phyloP scores from a whole-genome alignment of 306 rosid genomes.

The Rosa lucieae region DNA sequence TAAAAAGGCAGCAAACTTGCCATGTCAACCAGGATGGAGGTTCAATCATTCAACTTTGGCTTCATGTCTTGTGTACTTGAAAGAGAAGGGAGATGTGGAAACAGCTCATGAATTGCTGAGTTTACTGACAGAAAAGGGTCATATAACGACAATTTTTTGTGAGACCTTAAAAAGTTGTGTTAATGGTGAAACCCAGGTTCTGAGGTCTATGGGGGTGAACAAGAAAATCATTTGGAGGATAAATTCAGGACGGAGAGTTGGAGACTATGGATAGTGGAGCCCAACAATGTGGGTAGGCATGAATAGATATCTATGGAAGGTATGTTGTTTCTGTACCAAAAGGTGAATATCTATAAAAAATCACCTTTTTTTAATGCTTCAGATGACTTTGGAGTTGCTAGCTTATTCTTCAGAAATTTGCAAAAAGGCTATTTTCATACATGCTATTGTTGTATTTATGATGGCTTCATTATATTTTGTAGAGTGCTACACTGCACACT shows the following conservation, averaged over 20 bases:
- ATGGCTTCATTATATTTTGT: neutral
- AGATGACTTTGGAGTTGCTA: neutral
- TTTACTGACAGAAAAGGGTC: conserved; percentile 29
- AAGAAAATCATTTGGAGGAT: neutral
- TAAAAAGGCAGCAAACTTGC: conserved; percentile 40
- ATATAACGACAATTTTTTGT: conserved; percentile 20
- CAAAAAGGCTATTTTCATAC: neutral
- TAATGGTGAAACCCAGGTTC: conserved; percentile 1
- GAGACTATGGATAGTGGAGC: neutral
- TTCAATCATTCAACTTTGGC: conserved; percentile 30
- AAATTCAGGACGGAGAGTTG: neutral
- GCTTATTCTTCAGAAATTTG: no score
- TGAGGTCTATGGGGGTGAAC: neutral
- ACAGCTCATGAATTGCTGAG: conserved; percentile 36
- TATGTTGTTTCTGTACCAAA: neutral
- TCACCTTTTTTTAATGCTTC: neutral
- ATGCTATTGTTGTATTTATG: neutral
- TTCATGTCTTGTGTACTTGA: conserved; percentile 52
- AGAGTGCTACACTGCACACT: neutral
- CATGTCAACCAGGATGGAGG: conserved; percentile 34
- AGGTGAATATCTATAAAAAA: neutral
- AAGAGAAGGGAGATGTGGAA: conserved; percentile 42
- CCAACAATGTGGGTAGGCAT: neutral
- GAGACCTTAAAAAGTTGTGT: conserved; percentile 25
- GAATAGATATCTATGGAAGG: neutral